Evolutionary conservation across 2,329 filamentous ascomycete species (phyloP).

Genomic region (Parafenestella ontariensis): DNA sequence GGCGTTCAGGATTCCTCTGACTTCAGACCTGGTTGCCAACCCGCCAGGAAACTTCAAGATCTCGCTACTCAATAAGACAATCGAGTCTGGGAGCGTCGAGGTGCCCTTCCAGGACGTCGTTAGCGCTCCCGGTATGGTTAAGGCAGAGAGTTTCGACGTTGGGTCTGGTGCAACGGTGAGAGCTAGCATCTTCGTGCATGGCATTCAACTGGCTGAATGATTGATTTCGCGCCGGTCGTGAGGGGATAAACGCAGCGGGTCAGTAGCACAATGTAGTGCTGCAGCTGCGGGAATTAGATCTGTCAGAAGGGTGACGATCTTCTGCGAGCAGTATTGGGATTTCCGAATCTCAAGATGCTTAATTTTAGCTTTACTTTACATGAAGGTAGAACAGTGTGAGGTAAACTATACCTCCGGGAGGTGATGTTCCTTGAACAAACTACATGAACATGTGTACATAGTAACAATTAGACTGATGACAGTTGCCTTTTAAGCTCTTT

Average conservation of each 20-base stretch:
- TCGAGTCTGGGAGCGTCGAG: constrained; percentile 33
- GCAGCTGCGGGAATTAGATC: no score
- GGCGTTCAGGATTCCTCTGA: constrained; percentile 54
- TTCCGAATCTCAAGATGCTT: no score
- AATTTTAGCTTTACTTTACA: no score
- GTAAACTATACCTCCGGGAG: no score
- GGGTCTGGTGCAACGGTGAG: constrained; percentile 33
- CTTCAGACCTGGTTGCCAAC: constrained; percentile 36
- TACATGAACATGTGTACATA: no score
- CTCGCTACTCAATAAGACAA: constrained; percentile 36
- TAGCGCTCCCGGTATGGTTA: constrained; percentile 25
- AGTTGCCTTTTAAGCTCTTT: no score
- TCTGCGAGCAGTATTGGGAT: no score
- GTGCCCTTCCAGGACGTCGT: constrained; percentile 37
- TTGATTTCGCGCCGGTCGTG: not conserved
- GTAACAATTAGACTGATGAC: no score
- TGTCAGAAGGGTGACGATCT: no score
- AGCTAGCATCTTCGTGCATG: constrained; percentile 32
- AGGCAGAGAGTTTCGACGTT: constrained; percentile 34
- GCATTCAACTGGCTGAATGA: constrained; percentile 28
- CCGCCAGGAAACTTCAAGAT: constrained; percentile 29
- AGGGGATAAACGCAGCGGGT: not conserved
- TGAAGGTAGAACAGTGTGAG: no score
- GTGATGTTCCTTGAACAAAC: no score
- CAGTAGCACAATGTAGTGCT: no score